phyloP scores from a whole-genome alignment of 345 rosid genomes.

The Mangifera indica region DNA sequence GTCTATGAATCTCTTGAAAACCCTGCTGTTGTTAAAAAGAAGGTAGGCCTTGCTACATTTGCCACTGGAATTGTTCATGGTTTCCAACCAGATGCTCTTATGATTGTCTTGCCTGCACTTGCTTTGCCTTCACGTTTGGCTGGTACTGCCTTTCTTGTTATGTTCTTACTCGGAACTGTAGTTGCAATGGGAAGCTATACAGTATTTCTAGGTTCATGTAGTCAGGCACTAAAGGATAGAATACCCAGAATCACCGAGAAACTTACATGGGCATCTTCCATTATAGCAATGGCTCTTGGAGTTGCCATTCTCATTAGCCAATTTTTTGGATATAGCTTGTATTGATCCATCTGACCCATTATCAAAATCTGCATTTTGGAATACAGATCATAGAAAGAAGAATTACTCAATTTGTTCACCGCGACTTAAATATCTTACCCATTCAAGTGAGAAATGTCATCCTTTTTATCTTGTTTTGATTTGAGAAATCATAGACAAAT shows the following conservation, averaged over 20 bases:
- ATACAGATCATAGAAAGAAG: constrained; percentile 28
- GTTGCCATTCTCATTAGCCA: constrained; percentile 81
- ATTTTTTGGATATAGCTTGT: constrained; percentile 81
- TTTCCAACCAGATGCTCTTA: constrained; percentile 87
- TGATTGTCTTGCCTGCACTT: constrained; percentile 94
- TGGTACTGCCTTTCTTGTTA: constrained; percentile 78
- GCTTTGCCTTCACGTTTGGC: constrained; percentile 92
- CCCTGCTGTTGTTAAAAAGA: constrained; percentile 62
- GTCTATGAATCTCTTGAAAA: constrained; percentile 48
- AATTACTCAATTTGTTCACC: constrained; percentile 17
- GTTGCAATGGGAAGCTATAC: constrained; percentile 97
- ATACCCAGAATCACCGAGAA: constrained; percentile 91
- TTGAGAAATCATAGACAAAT: constrained; percentile 3
- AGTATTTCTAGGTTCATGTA: constrained; percentile 82
- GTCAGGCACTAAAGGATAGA: constrained; percentile 78
- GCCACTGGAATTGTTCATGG: constrained; percentile 95
- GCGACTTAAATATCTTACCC: background rate
- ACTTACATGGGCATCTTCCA: constrained; percentile 93
- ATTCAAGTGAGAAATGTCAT: background rate
- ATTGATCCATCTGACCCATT: constrained; percentile 35
- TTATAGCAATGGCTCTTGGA: constrained; percentile 84
- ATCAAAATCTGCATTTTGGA: constrained; percentile 14
- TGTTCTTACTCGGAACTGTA: constrained; percentile 90
- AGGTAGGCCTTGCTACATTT: constrained; percentile 87
- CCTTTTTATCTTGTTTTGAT: background rate